These are phyloP conservation scores for Daldinia loculata DNA, from an alignment of 495 filamentous ascomycete genomes.

Conservation along the genomic window DNA sequence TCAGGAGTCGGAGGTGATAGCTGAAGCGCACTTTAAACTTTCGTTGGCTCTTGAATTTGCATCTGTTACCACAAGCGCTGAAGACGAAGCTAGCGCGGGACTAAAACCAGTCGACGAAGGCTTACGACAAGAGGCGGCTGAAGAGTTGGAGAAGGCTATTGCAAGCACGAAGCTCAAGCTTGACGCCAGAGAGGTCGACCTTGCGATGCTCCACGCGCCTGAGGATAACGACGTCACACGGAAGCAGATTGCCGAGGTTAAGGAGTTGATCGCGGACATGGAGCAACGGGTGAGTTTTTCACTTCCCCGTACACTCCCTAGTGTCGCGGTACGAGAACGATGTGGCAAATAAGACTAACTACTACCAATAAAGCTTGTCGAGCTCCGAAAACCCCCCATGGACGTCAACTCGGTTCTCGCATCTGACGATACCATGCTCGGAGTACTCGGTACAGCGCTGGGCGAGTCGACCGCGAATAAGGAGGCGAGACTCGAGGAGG, in stretches of 20 bases:
- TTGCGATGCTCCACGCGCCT: constrained; percentile 59
- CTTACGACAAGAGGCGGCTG: constrained; percentile 77
- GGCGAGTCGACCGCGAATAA: constrained; percentile 70
- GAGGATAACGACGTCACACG: constrained; percentile 68
- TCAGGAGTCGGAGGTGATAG: constrained; percentile 79
- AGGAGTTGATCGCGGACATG: constrained; percentile 88
- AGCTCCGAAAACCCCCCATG: constrained; percentile 76
- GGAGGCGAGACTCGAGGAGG: constrained; percentile 75
- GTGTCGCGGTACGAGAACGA: constrained; percentile 23
- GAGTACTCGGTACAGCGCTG: constrained; percentile 77
- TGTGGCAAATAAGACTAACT: constrained; percentile 32
- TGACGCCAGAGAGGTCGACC: constrained; percentile 72
- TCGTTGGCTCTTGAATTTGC: constrained; percentile 95
- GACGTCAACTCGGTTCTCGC: constrained; percentile 66
- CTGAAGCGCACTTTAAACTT: constrained; percentile 95
- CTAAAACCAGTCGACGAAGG: constrained; percentile 66
- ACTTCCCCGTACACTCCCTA: constrained; percentile 41
- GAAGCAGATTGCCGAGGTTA: constrained; percentile 78
- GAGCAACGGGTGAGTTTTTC: constrained; percentile 71
- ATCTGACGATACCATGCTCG: constrained; percentile 58
- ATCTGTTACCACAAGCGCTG: constrained; percentile 71
- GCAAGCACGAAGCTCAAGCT: constrained; percentile 79
- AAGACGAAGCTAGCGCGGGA: constrained; percentile 50
- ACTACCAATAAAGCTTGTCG: constrained; percentile 65
- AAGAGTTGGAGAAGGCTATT: constrained; percentile 84